phyloP scores from a whole-genome alignment of 306 rosid species.

The Quercus variabilis region DNA sequence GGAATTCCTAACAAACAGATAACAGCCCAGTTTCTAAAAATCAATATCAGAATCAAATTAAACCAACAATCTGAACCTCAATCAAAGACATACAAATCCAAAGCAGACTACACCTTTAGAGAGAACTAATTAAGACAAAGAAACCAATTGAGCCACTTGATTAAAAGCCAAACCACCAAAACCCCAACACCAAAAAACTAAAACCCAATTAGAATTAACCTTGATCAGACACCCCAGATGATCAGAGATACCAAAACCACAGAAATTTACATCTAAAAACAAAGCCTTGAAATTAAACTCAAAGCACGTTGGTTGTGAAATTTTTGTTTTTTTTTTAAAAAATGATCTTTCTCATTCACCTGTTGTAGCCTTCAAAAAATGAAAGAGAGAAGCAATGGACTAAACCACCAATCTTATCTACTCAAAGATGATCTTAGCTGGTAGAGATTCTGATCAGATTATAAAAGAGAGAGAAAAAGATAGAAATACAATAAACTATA shows the following conservation, averaged over 20 bases:
- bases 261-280: constrained; percentile 15
- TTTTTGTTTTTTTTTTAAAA: no score
- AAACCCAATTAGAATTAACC: constrained; percentile 12
- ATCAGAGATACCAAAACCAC: constrained; percentile 2
- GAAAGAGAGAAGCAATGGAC: constrained; percentile 24
- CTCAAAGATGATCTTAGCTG: constrained; percentile 41
- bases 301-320: constrained; percentile 15
- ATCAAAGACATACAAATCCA: constrained; percentile 14
- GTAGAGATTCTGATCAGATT: constrained; percentile 44
- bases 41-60: constrained; percentile 1
- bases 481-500: neutral
- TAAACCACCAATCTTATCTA: constrained; percentile 57
- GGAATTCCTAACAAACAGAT: constrained; percentile 4
- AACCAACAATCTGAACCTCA: constrained; percentile 9
- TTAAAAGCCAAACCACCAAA: constrained; percentile 20
- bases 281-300: constrained; percentile 13
- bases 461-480: neutral
- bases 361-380: constrained; percentile 27
- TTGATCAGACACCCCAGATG: constrained; percentile 23
- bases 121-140: neutral
- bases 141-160: constrained; percentile 2
- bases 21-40: constrained; percentile 10
- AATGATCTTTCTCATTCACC: constrained; percentile 27
- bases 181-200: constrained; percentile 19
- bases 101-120: neutral